Percentiles rank a stretch among this genome's conserved stretches.
These are phyloP conservation scores for Verticillium nonalfalfae DNA, from an alignment of 2,329 filamentous ascomycete genomes.

Conservation along the genomic window DNA sequence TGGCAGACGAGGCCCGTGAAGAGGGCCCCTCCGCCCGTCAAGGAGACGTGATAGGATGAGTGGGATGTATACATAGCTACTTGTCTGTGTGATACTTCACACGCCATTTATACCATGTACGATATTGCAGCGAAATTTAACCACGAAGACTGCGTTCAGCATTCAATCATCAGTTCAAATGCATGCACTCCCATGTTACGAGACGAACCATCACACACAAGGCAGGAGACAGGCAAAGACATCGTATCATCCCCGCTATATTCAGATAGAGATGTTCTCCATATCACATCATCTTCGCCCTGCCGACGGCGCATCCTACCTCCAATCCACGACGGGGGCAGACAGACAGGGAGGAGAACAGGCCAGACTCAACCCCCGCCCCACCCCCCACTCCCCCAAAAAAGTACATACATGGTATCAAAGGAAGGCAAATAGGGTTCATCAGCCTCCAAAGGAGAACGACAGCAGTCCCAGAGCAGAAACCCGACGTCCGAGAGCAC, in stretches of 20 bases:
- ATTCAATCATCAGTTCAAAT: too few relatives aligned
- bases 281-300: not conserved
- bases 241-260: not conserved
- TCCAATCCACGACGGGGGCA: not conserved
- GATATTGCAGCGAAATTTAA: too few relatives aligned
- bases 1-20: conserved; percentile 42
- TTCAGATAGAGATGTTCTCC: not conserved
- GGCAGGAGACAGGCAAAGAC: not conserved
- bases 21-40: not conserved
- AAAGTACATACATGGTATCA: not conserved
- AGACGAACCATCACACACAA: too few relatives aligned
- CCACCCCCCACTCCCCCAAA: too few relatives aligned
- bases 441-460: too few relatives aligned
- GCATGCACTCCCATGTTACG: too few relatives aligned
- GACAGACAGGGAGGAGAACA: not conserved
- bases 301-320: not conserved
- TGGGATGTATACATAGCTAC: not conserved
- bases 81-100: not conserved
- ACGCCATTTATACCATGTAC: not conserved
- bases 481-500: not conserved
- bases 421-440: not conserved
- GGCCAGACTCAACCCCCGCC: not conserved
- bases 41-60: not conserved
- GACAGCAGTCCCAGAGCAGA: not conserved
- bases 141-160: too few relatives aligned